Base-by-base conservation (phyloP, 2,329 filamentous ascomycete species). In the Ascosphaera aggregata region DNA sequence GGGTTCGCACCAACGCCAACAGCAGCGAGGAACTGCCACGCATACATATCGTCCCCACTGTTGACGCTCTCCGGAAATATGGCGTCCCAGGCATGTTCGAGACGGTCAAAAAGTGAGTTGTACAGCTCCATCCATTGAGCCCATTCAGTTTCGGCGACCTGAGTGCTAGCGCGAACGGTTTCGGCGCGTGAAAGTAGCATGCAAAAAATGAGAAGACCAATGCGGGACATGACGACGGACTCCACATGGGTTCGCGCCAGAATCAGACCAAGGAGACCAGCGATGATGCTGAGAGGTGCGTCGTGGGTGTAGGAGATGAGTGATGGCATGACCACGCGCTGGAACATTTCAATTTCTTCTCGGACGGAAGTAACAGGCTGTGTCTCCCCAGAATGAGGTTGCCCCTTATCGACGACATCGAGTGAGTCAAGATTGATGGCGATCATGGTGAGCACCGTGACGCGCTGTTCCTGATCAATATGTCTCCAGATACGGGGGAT, bases 1-100 rank as follows among this genome's bases (percentile, higher is more conserved):
- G 85, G 82, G 52, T 73, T 85, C 24, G 89, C 86, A 39, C 81
- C 85, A 46, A 93, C 89, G 44, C 89, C 89, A 58, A 94, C 82
- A 9, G 86, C 84, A 7, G 89, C 89, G 46, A 98, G 67, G 55
- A 95, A 91, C 58, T 95, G 86, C 89, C 89, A 98, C 31, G 95
- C 82, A 52, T 95, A 92, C 51, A 93, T 77, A 51, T 98, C 89
- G 47, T 94, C 84, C 38, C 80, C 80, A 5, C 80, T 76, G 46
- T 81, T 84, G 51, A 92, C 80, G n/a, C 78, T 78, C 16, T 79
- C 80, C 0, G 86, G 85, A 70, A 98, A 98, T 45, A 94, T 76
- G 48, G 78, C 71, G 9, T 78, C 76, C 36, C 95, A 68, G 4
- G 76, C 75, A 1, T 80, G 80, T 56, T 95, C 86, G 15, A 95